Evolutionary conservation across 371 early-diverging fungal genomes (phyloP).

Genomic region (Mortierella sp.): DNA sequence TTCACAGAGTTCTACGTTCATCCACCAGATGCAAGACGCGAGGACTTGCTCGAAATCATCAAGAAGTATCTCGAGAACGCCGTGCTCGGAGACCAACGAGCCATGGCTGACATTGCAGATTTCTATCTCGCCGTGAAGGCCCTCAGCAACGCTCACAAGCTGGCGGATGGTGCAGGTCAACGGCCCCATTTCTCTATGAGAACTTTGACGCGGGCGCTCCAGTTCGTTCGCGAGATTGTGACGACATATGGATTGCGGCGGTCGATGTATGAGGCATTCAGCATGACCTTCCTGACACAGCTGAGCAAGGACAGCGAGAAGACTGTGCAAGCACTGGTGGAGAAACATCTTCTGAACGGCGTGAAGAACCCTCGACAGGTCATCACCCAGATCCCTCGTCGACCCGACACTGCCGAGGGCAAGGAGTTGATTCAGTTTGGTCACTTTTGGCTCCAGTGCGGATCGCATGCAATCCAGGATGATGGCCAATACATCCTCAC

Average conservation of each 20-base stretch:
- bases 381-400: constrained; percentile 74
- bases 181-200: constrained; percentile 95
- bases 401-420: constrained; percentile 57
- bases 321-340: constrained; percentile 70
- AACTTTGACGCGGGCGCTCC: constrained; percentile 91
- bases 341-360: constrained; percentile 71
- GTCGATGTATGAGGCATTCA: constrained; percentile 92
- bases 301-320: constrained; percentile 80
- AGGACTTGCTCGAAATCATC: constrained; percentile 89
- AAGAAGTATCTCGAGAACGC: constrained; percentile 74
- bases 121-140: constrained; percentile 89
- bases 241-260: constrained; percentile 82
- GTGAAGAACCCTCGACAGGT: constrained; percentile 71
- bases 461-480: constrained; percentile 64
- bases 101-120: constrained; percentile 81
- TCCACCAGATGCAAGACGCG: constrained; percentile 84
- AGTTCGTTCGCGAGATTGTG: constrained; percentile 82
- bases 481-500: constrained; percentile 89
- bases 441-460: constrained; percentile 88
- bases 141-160: constrained; percentile 73
- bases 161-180: constrained; percentile 93
- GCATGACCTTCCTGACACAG: constrained; percentile 96
- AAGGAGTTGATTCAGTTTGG: constrained; percentile 82
- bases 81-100: constrained; percentile 68
- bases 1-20: constrained; percentile 97